phyloP scores from a whole-genome alignment of 148 eudicot genomes.

The Salicornia ramosissima region DNA sequence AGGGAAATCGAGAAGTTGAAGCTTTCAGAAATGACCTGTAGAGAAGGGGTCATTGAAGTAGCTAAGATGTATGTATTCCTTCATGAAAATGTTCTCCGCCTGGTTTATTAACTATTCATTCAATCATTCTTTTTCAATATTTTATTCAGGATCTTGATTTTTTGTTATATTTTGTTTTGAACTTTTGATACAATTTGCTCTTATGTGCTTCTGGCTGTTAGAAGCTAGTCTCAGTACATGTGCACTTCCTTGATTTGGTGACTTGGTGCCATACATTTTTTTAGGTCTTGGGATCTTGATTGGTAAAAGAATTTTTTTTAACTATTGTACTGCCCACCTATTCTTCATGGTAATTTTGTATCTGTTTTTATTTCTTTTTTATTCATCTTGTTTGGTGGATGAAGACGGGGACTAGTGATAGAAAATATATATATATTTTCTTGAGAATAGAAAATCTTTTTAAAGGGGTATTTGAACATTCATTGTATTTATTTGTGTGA shows the following conservation, averaged over 20 bases:
- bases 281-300: background rate
- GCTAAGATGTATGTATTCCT: constrained; percentile 79
- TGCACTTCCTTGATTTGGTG: background rate
- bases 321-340: background rate
- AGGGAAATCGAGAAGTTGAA: constrained; percentile 91
- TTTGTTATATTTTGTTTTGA: background rate
- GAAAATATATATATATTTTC: no score
- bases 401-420: background rate
- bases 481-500: background rate
- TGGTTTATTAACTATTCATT: background rate
- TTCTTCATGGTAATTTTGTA: background rate
- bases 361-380: background rate
- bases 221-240: background rate
- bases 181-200: background rate
- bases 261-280: background rate
- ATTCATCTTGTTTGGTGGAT: background rate
- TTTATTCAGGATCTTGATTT: background rate
- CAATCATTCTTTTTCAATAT: background rate
- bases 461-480: background rate
- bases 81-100: background rate
- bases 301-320: background rate
- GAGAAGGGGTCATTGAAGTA: constrained; percentile 89
- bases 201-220: background rate
- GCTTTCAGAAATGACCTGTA: constrained; percentile 94
- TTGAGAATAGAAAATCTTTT: no score